phyloP scores from a whole-genome alignment of 2,329 filamentous ascomycete genomes.

The Ceratocystis diversiconidia region DNA sequence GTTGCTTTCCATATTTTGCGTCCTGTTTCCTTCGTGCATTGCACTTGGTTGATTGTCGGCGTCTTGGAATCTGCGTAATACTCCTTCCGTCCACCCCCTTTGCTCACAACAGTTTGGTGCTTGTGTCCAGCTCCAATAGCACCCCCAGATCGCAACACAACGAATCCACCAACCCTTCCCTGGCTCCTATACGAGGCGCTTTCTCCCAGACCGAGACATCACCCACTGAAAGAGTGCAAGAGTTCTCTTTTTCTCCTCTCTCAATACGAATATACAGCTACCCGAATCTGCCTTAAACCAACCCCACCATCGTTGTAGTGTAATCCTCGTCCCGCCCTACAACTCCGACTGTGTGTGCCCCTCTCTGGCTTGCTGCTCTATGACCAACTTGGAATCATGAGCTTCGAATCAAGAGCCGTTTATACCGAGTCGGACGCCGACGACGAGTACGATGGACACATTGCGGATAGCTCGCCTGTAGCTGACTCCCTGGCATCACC shows the following conservation, averaged over 20 bases:
- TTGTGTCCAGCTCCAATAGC: background rate
- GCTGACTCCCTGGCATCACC: constrained; percentile 56
- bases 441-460: constrained; percentile 68
- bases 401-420: constrained; percentile 50
- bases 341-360: background rate
- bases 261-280: background rate
- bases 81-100: background rate
- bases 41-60: no score
- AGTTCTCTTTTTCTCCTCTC: background rate
- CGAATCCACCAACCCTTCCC: background rate
- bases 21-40: background rate
- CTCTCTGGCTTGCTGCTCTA: background rate
- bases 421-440: constrained; percentile 71
- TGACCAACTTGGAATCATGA: constrained; percentile 29
- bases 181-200: background rate
- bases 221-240: background rate
- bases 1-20: background rate
- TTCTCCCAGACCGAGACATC: background rate
- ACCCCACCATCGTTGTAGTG: background rate
- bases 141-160: background rate
- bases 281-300: background rate
- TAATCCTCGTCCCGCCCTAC: background rate
- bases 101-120: background rate
- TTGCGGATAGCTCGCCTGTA: constrained; percentile 52
- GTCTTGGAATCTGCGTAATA: no score